These are phyloP conservation scores for Cichorium intybus DNA, from an alignment of 140 eudicot species.

Conservation along the genomic window DNA sequence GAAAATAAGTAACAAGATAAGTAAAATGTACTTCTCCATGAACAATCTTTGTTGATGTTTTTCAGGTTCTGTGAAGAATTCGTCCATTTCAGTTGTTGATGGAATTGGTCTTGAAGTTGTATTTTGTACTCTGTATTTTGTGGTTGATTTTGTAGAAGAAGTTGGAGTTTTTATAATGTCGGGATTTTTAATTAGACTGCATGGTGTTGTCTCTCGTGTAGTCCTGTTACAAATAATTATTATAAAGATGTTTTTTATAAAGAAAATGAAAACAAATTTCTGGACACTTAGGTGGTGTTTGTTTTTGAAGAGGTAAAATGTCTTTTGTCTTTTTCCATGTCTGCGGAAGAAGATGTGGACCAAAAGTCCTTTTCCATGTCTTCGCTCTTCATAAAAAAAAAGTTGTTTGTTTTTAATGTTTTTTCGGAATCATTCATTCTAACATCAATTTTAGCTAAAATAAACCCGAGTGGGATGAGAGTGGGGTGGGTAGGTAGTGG, in stretches of 20 bases:
- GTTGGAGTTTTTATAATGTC: constrained; percentile 44
- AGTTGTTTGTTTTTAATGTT: too few species aligned
- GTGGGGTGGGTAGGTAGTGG: too few species aligned
- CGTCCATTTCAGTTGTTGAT: constrained; percentile 52
- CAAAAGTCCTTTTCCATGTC: too few species aligned
- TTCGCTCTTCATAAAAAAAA: too few species aligned
- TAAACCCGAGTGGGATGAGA: too few species aligned
- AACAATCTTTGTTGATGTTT: constrained; percentile 49
- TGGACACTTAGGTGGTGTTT: too few species aligned
- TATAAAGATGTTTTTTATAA: too few species aligned
- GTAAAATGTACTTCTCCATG: constrained; percentile 46
- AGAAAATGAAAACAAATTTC: not conserved
- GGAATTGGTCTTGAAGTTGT: constrained; percentile 38
- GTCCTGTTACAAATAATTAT: constrained; percentile 40
- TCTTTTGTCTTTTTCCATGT: too few species aligned
- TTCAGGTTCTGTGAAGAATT: constrained; percentile 61
- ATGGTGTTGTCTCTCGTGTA: constrained; percentile 76
- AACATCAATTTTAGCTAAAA: too few species aligned
- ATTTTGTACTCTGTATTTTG: constrained; percentile 25
- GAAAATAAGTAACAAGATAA: not conserved
- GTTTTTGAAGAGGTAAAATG: too few species aligned
- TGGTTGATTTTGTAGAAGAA: constrained; percentile 44
- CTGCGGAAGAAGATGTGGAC: too few species aligned
- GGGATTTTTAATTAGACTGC: constrained; percentile 55
- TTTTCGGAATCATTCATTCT: too few species aligned